Conservation (phyloP, 805 yeast genomes). For the Candida endomychidarum region DNA sequence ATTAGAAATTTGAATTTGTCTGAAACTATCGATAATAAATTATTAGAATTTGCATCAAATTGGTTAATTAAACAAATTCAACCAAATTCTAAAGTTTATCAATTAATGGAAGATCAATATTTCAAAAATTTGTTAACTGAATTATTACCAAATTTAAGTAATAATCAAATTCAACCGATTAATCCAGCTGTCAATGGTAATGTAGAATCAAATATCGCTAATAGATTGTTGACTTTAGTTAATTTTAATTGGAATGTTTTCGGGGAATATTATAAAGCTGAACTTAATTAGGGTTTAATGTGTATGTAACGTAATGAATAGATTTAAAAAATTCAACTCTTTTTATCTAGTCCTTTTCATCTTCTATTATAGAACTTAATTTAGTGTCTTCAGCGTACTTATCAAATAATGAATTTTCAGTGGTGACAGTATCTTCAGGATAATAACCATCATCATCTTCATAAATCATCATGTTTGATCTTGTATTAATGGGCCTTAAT, state of each 20-base stretch:
- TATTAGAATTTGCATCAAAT: slow-evolving; percentile 62
- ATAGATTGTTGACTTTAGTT: slow-evolving; percentile 61
- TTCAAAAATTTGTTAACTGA: slow-evolving; percentile 46
- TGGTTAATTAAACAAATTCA: slow-evolving; percentile 88
- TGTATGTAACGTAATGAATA: slow-evolving; percentile 3
- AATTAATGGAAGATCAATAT: slow-evolving; percentile 67
- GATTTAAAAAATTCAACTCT: neutral
- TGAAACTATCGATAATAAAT: slow-evolving; percentile 23
- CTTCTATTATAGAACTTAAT: slow-evolving; percentile 10
- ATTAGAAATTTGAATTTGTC: slow-evolving; percentile 38
- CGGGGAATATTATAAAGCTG: slow-evolving; percentile 56
- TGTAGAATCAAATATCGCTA: slow-evolving; percentile 46
- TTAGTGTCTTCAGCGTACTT: slow-evolving; percentile 11
- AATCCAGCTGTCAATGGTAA: slow-evolving; percentile 1
- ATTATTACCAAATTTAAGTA: slow-evolving; percentile 8
- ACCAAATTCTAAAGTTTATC: slow-evolving; percentile 75
- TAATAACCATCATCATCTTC: slow-evolving; percentile 10
- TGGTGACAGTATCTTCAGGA: neutral
- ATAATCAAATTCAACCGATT: slow-evolving; percentile 4
- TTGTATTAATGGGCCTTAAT: neutral
- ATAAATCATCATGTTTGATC: neutral
- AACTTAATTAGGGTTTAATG: neutral
- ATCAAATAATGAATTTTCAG: slow-evolving; percentile 10
- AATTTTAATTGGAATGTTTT: slow-evolving; percentile 85
- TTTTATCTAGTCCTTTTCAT: neutral